phyloP scores from a whole-genome alignment of 257 asterid species.

The Solanum infundibuliforme region DNA sequence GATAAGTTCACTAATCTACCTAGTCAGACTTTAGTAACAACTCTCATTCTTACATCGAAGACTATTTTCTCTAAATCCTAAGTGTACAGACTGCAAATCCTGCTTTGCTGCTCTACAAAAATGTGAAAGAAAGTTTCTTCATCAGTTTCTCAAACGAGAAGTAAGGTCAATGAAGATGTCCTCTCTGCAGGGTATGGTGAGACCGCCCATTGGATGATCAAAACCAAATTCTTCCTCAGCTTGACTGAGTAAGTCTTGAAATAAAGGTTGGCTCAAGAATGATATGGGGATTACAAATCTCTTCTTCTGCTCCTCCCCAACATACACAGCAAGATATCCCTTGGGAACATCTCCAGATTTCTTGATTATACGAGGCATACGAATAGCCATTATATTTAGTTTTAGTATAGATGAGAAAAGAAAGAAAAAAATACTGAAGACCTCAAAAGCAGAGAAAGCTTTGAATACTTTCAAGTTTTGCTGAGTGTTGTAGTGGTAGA shows the following conservation, averaged over 20 bases:
- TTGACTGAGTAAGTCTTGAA: conserved; percentile 16
- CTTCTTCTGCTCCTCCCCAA: conserved; percentile 29
- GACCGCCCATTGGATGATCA: conserved; percentile 49
- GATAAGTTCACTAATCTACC: neutral
- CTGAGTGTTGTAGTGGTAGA: neutral
- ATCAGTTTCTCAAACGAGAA: conserved; percentile 4
- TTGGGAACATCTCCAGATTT: conserved; percentile 30
- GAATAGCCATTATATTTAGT: neutral
- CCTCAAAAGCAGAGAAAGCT: neutral
- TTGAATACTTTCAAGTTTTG: neutral
- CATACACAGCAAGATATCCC: conserved; percentile 50
- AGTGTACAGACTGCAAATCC: neutral
- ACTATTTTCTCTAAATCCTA: neutral
- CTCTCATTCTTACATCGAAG: neutral
- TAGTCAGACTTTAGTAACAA: neutral
- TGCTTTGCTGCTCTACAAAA: neutral
- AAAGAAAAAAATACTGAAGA: neutral
- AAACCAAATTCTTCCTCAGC: neutral
- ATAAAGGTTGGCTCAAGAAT: conserved; percentile 29
- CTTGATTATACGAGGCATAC: neutral
- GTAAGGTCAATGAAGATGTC: conserved; percentile 19
- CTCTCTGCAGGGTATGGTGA: conserved; percentile 35
- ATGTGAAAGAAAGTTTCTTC: neutral
- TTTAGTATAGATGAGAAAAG: neutral
- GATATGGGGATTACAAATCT: conserved; percentile 21